A percentile compares a stretch with the other conserved stretches of the same genome.
These are phyloP conservation scores for Aspergillus wentii DNA, from an alignment of 495 filamentous ascomycete genomes.

Conservation along the genomic window DNA sequence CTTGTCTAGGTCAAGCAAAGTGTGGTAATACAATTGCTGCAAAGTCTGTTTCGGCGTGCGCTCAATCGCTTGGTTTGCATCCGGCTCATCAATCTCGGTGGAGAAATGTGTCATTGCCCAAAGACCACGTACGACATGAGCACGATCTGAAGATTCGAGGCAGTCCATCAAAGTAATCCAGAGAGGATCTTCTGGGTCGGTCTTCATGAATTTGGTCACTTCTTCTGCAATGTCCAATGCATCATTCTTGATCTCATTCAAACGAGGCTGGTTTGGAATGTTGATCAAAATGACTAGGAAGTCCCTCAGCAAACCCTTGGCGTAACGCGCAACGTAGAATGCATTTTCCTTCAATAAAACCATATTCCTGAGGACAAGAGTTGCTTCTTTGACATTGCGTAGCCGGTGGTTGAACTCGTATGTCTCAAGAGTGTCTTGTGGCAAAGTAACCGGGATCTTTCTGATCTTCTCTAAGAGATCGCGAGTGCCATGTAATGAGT, in stretches of 20 bases:
- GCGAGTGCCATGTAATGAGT: slow-evolving; percentile 58
- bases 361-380: slow-evolving; percentile 89
- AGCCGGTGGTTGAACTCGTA: slow-evolving; percentile 66
- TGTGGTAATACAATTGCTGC: slow-evolving; percentile 68
- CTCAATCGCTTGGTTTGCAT: slow-evolving; percentile 60
- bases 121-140: slow-evolving; percentile 77
- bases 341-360: slow-evolving; percentile 86
- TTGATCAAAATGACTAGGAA: slow-evolving; percentile 76
- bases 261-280: slow-evolving; percentile 65
- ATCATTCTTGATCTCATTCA: slow-evolving; percentile 86
- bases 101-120: slow-evolving; percentile 84
- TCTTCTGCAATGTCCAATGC: slow-evolving; percentile 92
- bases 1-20: slow-evolving; percentile 78
- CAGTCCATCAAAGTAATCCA: slow-evolving; percentile 71
- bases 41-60: slow-evolving; percentile 62
- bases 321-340: slow-evolving; percentile 65
- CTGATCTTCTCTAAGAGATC: slow-evolving; percentile 67
- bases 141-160: slow-evolving; percentile 71
- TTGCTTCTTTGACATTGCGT: slow-evolving; percentile 77
- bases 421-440: slow-evolving; percentile 68
- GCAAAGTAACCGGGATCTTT: slow-evolving; percentile 49
- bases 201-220: slow-evolving; percentile 70
- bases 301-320: slow-evolving; percentile 63
- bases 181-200: slow-evolving; percentile 67
- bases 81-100: slow-evolving; percentile 69